Conservation (phyloP, 2,329 filamentous ascomycete species). For the Aspergillus pseudoglaucus region DNA sequence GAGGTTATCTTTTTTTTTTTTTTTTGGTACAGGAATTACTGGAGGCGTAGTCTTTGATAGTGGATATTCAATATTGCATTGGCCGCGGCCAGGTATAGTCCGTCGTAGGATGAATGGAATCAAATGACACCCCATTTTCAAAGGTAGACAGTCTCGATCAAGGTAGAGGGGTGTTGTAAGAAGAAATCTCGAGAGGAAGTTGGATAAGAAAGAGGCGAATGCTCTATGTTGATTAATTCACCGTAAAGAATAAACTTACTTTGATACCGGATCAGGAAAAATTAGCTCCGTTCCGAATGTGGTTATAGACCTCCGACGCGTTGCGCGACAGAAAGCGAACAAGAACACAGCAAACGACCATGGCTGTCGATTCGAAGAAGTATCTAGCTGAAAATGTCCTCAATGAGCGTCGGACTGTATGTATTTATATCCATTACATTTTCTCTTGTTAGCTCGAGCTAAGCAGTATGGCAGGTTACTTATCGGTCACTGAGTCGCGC, state of each 20-base stretch:
- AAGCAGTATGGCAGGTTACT: conserved; percentile 57
- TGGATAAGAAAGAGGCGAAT: too few species aligned
- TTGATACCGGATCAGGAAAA: too few species aligned
- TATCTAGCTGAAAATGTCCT: conserved; percentile 71
- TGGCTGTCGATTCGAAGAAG: conserved; percentile 55
- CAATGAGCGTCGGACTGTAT: conserved; percentile 65
- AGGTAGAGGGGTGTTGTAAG: too few species aligned
- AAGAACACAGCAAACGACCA: conserved; percentile 14
- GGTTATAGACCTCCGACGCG: too few species aligned
- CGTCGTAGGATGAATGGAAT: conserved; percentile 14
- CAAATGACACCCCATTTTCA: conserved; percentile 6
- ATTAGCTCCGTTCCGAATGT: too few species aligned
- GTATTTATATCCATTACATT: conserved; percentile 17
- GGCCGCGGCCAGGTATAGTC: conserved; percentile 23
- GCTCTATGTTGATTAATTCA: too few species aligned
- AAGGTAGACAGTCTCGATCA: neutral
- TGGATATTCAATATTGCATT: conserved; percentile 8
- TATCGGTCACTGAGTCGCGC: conserved; percentile 80
- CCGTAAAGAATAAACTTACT: too few species aligned
- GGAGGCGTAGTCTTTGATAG: conserved; percentile 18
- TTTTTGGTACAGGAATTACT: conserved; percentile 14
- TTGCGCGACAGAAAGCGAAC: too few species aligned
- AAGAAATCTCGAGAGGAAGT: too few species aligned
- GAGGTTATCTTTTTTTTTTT: conserved; percentile 9
- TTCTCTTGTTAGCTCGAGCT: neutral